Evolutionary conservation across 106 monocot genomes (phyloP).

Genomic region (Iris macrosiphon): DNA sequence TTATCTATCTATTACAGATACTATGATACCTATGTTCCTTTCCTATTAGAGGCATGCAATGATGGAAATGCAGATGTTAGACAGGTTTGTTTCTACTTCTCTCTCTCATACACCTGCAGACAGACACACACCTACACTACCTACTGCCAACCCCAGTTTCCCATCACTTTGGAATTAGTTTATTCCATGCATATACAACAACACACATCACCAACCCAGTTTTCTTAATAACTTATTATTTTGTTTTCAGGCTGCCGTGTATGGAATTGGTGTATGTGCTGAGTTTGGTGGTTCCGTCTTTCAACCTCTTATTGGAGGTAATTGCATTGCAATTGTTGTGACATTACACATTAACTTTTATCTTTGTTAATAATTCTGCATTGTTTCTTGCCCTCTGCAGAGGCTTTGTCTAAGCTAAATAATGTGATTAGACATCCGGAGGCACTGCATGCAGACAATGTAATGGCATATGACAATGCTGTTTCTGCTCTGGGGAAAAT

Average conservation of each 20-base stretch:
- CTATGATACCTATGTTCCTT: conserved; percentile 86
- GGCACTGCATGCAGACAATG: conserved; percentile 60
- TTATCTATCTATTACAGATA: conserved; percentile 39
- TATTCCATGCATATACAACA: background rate
- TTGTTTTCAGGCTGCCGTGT: conserved; percentile 83
- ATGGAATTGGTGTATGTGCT: conserved; percentile 94
- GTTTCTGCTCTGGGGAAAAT: conserved; percentile 94
- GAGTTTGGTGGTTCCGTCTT: conserved; percentile 85
- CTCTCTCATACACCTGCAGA: background rate
- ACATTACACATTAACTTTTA: background rate
- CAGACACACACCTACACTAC: no score
- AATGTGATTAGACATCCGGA: conserved; percentile 71
- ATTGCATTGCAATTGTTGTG: background rate
- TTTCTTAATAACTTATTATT: background rate
- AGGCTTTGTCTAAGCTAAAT: conserved; percentile 82
- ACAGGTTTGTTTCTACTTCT: conserved; percentile 34
- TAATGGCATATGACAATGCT: conserved; percentile 98
- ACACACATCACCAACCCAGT: background rate
- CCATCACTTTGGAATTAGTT: background rate
- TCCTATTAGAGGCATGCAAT: conserved; percentile 88
- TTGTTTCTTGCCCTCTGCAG: conserved; percentile 30
- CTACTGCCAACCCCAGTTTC: background rate
- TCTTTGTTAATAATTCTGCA: background rate
- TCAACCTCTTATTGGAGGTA: conserved; percentile 93
- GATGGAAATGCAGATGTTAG: conserved; percentile 88